phyloP scores from a whole-genome alignment of 2,329 filamentous ascomycete species.

The Apiospora phragmitis region DNA sequence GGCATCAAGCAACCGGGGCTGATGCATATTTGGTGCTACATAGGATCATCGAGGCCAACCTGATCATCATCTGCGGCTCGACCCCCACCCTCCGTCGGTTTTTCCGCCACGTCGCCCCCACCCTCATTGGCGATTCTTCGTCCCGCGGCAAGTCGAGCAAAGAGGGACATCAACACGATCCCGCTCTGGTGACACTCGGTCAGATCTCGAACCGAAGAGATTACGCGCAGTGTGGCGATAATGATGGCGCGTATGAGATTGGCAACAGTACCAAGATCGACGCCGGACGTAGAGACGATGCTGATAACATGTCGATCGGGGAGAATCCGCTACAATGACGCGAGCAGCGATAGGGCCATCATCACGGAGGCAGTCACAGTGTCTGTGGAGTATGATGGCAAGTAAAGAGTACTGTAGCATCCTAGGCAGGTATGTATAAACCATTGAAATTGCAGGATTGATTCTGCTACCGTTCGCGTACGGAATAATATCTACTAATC shows the following conservation, averaged over 20 bases:
- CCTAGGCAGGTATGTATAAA: no score
- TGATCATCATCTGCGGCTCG: slow-evolving; percentile 31
- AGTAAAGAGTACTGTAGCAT: not conserved
- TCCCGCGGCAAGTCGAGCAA: not conserved
- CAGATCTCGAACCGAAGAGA: not conserved
- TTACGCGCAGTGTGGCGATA: not conserved
- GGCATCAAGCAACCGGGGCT: not conserved
- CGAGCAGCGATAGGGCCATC: not conserved
- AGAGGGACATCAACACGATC: not conserved
- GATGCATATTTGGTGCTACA: not conserved
- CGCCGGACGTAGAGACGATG: not conserved
- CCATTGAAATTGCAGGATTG: no score
- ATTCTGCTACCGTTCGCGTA: no score
- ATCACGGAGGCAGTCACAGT: not conserved
- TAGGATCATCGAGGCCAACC: slow-evolving; percentile 32
- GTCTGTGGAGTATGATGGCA: not conserved
- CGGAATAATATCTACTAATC: no score
- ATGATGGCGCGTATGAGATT: not conserved
- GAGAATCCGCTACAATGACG: not conserved
- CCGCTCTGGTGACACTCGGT: not conserved
- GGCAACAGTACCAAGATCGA: not conserved
- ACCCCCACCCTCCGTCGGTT: slow-evolving; percentile 39
- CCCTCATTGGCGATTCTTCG: slow-evolving; percentile 20
- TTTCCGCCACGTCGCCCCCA: slow-evolving; percentile 33
- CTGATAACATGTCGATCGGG: no score